A percentile compares a stretch with the other conserved stretches of the same genome.
Evolutionary conservation across 139 green algal species (phyloP).

Genomic region (Desmodesmus armatus): DNA sequence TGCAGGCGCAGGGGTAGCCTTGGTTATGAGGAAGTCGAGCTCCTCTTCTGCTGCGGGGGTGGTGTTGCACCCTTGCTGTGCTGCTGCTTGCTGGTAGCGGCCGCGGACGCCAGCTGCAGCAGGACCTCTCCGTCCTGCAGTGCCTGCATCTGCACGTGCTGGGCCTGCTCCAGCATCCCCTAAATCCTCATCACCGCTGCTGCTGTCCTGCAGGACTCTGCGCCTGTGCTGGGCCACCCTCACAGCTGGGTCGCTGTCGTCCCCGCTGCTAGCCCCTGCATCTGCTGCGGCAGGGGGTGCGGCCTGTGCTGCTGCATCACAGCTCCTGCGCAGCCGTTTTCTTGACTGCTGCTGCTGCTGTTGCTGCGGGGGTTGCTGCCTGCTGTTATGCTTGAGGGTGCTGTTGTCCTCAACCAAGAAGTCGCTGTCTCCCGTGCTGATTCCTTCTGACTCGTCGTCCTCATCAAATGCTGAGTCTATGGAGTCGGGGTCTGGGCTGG

Average conservation of each 20-base stretch:
- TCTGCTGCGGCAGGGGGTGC: neutral
- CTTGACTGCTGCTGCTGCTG: neutral
- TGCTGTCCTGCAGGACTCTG: neutral
- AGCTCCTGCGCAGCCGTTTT: conserved; percentile 1
- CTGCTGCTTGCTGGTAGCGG: too few species aligned
- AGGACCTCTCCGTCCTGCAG: too few species aligned
- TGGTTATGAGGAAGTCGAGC: neutral
- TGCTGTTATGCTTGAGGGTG: too few species aligned
- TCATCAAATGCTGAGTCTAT: too few species aligned
- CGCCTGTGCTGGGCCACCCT: neutral
- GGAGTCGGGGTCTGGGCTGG: too few species aligned
- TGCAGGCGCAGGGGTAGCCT: neutral
- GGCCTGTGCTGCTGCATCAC: neutral
- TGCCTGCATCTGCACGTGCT: too few species aligned
- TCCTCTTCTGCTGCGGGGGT: neutral
- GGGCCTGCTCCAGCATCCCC: neutral
- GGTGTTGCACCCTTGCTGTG: neutral
- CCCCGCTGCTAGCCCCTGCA: neutral
- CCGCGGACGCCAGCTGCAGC: too few species aligned
- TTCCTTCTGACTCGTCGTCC: neutral
- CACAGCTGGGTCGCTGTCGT: neutral
- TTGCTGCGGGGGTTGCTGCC: conserved; percentile 3
- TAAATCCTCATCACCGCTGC: neutral
- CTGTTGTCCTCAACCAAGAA: too few species aligned
- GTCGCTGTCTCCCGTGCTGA: neutral